Evolutionary conservation across 2,329 filamentous ascomycete genomes (phyloP).

Genomic region (Alternaria conjuncta): DNA sequence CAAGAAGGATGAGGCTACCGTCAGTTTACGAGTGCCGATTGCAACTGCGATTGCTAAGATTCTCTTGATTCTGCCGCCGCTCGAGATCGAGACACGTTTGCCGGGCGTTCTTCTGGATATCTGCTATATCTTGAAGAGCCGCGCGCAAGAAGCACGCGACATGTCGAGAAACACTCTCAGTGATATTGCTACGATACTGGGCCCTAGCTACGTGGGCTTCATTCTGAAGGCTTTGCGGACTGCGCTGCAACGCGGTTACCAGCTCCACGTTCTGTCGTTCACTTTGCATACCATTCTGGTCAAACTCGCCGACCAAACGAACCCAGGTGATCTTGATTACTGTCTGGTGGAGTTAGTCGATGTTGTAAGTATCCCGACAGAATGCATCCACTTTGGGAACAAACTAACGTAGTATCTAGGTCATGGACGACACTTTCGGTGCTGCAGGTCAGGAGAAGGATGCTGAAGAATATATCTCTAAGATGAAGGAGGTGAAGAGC

Average conservation of each 20-base stretch:
- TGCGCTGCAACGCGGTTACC: slow-evolving; percentile 84
- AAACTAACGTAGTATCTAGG: not conserved
- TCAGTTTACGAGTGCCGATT: slow-evolving; percentile 89
- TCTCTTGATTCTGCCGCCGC: slow-evolving; percentile 76
- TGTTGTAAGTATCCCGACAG: slow-evolving; percentile 55
- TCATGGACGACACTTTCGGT: slow-evolving; percentile 98
- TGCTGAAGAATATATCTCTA: slow-evolving; percentile 90
- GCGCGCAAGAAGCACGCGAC: slow-evolving; percentile 86
- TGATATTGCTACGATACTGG: slow-evolving; percentile 81
- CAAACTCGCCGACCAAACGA: slow-evolving; percentile 72
- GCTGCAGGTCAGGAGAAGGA: slow-evolving; percentile 94
- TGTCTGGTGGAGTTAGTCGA: slow-evolving; percentile 78
- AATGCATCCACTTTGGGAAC: not conserved
- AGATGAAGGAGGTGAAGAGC: slow-evolving; percentile 97
- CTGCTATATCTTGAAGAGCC: slow-evolving; percentile 89
- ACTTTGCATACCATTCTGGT: slow-evolving; percentile 93
- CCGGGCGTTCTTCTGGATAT: slow-evolving; percentile 89
- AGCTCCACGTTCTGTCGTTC: slow-evolving; percentile 92
- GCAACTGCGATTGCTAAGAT: slow-evolving; percentile 89
- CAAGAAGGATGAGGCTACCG: slow-evolving; percentile 91
- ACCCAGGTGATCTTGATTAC: slow-evolving; percentile 86
- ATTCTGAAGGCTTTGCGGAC: slow-evolving; percentile 89
- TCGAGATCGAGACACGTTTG: slow-evolving; percentile 75
- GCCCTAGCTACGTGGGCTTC: slow-evolving; percentile 84
- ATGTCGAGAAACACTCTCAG: slow-evolving; percentile 87